These are phyloP conservation scores for Saururus chinensis DNA, from an alignment of 164 flowering plant species.

Conservation along the genomic window DNA sequence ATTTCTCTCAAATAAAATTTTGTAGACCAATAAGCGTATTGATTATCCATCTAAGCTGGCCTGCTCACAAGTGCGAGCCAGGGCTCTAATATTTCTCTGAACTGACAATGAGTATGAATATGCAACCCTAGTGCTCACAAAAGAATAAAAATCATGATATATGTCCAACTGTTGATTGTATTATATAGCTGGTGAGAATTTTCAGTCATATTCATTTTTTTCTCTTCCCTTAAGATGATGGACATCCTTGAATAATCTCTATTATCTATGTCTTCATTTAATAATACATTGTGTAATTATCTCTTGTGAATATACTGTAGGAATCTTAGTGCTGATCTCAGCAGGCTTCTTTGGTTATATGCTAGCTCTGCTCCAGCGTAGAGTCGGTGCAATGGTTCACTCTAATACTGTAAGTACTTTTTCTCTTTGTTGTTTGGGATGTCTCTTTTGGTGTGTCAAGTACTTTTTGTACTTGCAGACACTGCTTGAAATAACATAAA, in stretches of 20 bases:
- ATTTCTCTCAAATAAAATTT: neutral
- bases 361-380: conserved; percentile 77
- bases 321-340: conserved; percentile 71
- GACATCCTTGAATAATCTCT: neutral
- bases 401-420: conserved; percentile 45
- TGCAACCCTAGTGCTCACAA: no score
- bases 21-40: no score
- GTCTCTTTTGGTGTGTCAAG: neutral
- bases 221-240: no score
- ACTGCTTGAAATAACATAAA: neutral
- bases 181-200: no score
- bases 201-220: no score
- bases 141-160: no score
- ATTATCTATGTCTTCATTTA: no score
- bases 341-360: conserved; percentile 92
- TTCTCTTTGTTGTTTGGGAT: neutral
- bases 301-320: conserved; percentile 27
- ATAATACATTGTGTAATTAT: neutral
- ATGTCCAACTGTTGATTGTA: no score
- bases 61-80: no score
- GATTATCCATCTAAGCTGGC: no score
- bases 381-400: conserved; percentile 58
- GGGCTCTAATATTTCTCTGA: no score
- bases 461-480: neutral
- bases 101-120: no score